Evolutionary conservation across 768 basidiomycete species (phyloP).

Genomic region (Lentinula sp.): DNA sequence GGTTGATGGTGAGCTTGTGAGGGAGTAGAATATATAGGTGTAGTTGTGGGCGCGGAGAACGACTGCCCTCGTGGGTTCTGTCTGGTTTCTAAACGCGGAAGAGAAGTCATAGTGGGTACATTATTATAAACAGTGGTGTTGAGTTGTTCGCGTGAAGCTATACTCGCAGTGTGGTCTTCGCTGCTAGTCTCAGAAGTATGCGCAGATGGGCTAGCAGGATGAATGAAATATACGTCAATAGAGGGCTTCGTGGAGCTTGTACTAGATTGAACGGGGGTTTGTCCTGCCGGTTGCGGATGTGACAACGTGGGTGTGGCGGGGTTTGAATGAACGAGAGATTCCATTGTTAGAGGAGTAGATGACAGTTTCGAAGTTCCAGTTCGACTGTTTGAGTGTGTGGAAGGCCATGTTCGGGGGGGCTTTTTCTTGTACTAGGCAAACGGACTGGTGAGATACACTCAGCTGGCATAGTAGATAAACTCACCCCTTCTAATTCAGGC

Average conservation of each 20-base stretch:
- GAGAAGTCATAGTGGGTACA: neutral
- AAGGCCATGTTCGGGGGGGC: conserved; percentile 15
- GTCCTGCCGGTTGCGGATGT: conserved; percentile 9
- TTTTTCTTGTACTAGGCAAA: conserved; percentile 50
- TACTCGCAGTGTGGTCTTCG: neutral
- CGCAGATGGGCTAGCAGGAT: conserved; percentile 11
- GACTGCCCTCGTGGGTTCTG: neutral
- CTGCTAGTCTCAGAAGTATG: neutral
- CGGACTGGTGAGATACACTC: conserved; percentile 2
- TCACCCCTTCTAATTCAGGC: conserved; percentile 75
- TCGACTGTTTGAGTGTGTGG: conserved; percentile 15
- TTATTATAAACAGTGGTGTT: neutral
- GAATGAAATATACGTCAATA: conserved; percentile 41
- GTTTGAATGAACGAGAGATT: conserved; percentile 65
- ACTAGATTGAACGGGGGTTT: conserved; percentile 8
- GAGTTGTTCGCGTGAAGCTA: neutral
- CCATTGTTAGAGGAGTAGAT: conserved; percentile 44
- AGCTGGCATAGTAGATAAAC: conserved; percentile 13
- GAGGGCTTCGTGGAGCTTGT: conserved; percentile 27
- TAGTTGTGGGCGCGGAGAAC: neutral
- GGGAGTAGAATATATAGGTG: neutral
- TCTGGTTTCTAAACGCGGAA: neutral
- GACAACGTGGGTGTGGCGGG: conserved; percentile 49
- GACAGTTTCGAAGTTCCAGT: conserved; percentile 19
- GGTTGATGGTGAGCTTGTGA: neutral